These are phyloP conservation scores for Periconia macrospinosa DNA, from an alignment of 2,329 filamentous ascomycete genomes.

Conservation along the genomic window DNA sequence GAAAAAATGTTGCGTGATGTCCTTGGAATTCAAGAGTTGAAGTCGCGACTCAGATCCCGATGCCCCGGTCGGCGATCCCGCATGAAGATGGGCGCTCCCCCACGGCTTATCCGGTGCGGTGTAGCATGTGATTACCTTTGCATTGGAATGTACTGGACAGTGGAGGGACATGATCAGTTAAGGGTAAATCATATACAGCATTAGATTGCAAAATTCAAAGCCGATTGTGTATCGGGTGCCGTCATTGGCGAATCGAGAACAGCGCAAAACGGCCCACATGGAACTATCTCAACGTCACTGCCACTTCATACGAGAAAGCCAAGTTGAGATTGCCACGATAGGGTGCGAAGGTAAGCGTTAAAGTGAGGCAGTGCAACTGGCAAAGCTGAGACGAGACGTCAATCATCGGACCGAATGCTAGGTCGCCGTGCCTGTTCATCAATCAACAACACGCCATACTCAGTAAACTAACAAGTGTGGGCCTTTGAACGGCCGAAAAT, in stretches of 20 bases:
- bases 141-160: background rate
- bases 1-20: background rate
- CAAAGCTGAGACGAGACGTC: constrained; percentile 19
- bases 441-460: background rate
- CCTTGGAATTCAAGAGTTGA: constrained; percentile 1
- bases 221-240: no score
- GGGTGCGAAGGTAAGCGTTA: constrained; percentile 19
- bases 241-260: no score
- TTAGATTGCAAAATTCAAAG: background rate
- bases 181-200: background rate
- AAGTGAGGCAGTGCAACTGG: constrained; percentile 26
- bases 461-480: constrained; percentile 14
- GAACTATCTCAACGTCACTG: constrained; percentile 20
- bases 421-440: constrained; percentile 22
- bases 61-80: background rate
- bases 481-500: constrained; percentile 21
- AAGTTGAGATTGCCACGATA: constrained; percentile 10
- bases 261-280: background rate
- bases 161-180: no score
- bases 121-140: background rate
- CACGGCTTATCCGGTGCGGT: background rate
- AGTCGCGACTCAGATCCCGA: background rate
- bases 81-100: background rate
- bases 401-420: constrained; percentile 34
- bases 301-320: background rate